Conservation (phyloP, 352 stramenopile species). For the Phytophthora quininea region DNA sequence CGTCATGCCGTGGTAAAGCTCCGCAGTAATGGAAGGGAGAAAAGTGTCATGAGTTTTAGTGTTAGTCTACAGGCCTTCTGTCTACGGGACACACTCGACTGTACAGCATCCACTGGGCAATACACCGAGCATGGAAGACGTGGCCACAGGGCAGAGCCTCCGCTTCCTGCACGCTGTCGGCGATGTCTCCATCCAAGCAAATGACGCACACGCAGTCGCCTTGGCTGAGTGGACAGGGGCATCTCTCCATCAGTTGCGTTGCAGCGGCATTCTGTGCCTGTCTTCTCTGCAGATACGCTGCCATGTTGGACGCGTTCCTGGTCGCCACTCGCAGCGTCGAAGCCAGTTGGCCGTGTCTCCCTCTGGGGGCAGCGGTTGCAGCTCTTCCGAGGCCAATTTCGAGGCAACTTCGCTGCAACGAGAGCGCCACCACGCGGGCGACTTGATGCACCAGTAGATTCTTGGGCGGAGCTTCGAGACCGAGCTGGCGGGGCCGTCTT, state of each 20-base stretch:
- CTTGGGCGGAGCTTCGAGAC: conserved; percentile 24
- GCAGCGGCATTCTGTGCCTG: conserved; percentile 3
- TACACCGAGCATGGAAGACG: conserved; percentile 43
- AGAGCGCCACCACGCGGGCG: conserved; percentile 32
- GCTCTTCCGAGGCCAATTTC: neutral
- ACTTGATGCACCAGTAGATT: conserved; percentile 24
- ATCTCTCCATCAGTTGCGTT: neutral
- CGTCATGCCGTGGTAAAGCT: conserved; percentile 45
- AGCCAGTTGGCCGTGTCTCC: conserved; percentile 22
- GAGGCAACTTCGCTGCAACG: conserved; percentile 20
- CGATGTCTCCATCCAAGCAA: conserved; percentile 27
- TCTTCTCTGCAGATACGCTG: conserved; percentile 21
- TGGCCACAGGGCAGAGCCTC: conserved; percentile 46
- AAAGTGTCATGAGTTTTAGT: too few relatives aligned
- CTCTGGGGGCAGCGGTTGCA: neutral
- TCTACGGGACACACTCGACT: conserved; percentile 43
- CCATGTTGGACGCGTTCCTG: conserved; percentile 37
- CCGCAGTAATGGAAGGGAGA: too few relatives aligned
- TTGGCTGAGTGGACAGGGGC: neutral
- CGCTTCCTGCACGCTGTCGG: neutral
- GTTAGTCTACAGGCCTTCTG: conserved; percentile 28
- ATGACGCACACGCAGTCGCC: conserved; percentile 39
- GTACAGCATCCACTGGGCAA: conserved; percentile 41
- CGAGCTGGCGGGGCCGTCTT: conserved; percentile 17
- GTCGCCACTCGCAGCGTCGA: conserved; percentile 35